Base-by-base conservation (phyloP, 2,329 filamentous ascomycete species). In the Ophiostoma himal-ulmi region DNA sequence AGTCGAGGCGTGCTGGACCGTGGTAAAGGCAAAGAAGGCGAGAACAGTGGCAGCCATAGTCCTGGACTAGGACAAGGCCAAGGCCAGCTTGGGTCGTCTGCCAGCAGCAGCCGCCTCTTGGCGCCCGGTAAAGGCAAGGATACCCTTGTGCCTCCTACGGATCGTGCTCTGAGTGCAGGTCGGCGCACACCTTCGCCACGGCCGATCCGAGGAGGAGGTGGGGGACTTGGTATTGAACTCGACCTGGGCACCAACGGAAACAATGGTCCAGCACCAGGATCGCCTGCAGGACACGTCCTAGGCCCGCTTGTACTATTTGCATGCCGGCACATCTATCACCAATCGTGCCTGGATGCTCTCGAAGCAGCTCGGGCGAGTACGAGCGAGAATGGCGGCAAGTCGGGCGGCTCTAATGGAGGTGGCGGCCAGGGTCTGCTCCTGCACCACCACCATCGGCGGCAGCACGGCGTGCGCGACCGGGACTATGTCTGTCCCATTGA, bases 301-400 rank as follows among this genome's bases (percentile, higher is more conserved):
- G 90, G 88, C 10, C 84, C 88, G 62, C 77, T 92, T 69, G 87
- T 91, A 11, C 85, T 92, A 67, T 80, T 92, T 75, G 89, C 89
- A 30, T 92, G 89, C 77, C 83, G 89, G 70, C 89, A 92, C 78
- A 86, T 91, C 22, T 91, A 90, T 75, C 89, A 92, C 79, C 84
- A 88, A 77, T 82, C 81, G 36, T 93, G 89, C 76, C 80, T 91
- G 54, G 91, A 94, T 76, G 84, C 86, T 71, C 78, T 90, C 74
- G 86, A 87, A 74, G 83, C 83, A 44, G 82, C 84, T 72, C 82
- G 36, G 62, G 62, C 62, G 8, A 65, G 8, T 36, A 41, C 62
- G 62, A 10, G 34, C n/a, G 83, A 70, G 84, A 68, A 54, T 20
- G 60, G 69, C 41, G 22, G 52, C 52, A 26, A 26, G 2, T 1